Conservation (phyloP, 2,329 filamentous ascomycete genomes). For the Sclerotiophoma versabilis region DNA sequence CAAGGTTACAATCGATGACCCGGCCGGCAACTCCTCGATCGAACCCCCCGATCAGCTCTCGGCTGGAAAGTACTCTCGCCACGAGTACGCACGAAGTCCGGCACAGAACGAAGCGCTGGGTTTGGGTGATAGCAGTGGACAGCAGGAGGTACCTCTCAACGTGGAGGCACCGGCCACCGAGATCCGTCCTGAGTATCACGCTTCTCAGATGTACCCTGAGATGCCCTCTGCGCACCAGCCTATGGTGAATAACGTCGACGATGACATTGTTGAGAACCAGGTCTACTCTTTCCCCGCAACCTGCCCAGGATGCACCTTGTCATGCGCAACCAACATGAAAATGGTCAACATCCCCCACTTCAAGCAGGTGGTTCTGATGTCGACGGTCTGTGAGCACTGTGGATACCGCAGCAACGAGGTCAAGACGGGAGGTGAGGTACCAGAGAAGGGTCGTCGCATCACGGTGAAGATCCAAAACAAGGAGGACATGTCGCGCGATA, state of each 20-base stretch:
- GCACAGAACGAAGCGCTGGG: conserved; percentile 90
- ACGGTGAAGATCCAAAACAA: conserved; percentile 73
- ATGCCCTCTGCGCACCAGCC: conserved; percentile 44
- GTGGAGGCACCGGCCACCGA: conserved; percentile 62
- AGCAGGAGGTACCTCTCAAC: conserved; percentile 31
- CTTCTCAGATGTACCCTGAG: conserved; percentile 54
- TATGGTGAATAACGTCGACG: conserved; percentile 55
- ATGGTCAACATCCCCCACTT: conserved; percentile 98
- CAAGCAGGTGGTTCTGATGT: conserved; percentile 96
- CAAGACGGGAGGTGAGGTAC: conserved; percentile 94
- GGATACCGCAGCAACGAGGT: conserved; percentile 97
- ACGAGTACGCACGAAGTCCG: conserved; percentile 80
- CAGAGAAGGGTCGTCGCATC: conserved; percentile 83
- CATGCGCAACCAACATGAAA: conserved; percentile 94
- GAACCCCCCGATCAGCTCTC: conserved; percentile 77
- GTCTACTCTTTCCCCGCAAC: conserved; percentile 91
- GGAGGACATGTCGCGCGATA: conserved; percentile 85
- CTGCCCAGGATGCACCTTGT: conserved; percentile 87
- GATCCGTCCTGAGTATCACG: conserved; percentile 61
- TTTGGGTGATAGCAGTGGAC: conserved; percentile 60
- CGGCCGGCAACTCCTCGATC: conserved; percentile 95
- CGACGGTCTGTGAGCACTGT: conserved; percentile 87
- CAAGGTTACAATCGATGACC: conserved; percentile 85
- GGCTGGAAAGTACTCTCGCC: conserved; percentile 88
- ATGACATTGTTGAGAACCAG: conserved; percentile 90